Base-by-base conservation (phyloP, 1,284 basidiomycete species). In the Calocybe gambosa region DNA sequence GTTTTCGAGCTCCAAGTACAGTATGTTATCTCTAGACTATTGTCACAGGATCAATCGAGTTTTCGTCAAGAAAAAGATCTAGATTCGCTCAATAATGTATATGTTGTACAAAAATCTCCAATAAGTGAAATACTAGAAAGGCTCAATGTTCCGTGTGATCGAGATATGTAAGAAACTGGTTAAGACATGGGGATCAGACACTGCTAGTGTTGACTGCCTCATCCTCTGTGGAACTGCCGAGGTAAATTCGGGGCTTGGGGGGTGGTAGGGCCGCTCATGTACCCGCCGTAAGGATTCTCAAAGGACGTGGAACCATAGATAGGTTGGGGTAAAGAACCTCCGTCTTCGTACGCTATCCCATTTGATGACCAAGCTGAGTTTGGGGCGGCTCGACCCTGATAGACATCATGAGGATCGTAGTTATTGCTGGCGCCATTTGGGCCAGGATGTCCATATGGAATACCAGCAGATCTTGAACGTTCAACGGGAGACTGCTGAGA, bases 361-460 rank as follows among this genome's bases (percentile, higher is more conserved):
- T 57, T 62, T 13, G 58, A 51, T 41, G 53, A 41, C 37, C 41
- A 52, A 8, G 42, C 49, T 18, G 42, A 47, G 43, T 55, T 56
- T 40, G 69, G 61, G 34, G 62, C 62, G 21, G 64, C 65, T 45
- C 68, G 69, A 50, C 73, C 71, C 58, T 74, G 70, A 56, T 82
- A 81, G 36, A 75, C 68, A 54, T 78, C 77, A 49, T 72, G 70
- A 16, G 66, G 58, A 49, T 78, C 73, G 52, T 69, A 72, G 50
- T 46, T 58, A 47, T 55, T 57, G 28, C 49, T 42, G 43, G 55
- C 42, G 9, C 44, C 47, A 52, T 55, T 33, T 19, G 51, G 46
- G 34, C 52, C 50, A 18, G 64, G 54, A 23, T 57, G 58, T 43
- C 58, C 58, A 31, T 55, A 60, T 43, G 47, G 45, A 19, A 45